Percentiles rank a stretch among this genome's conserved stretches.
Evolutionary conservation across 768 basidiomycete species (phyloP).

Genomic region (Russula griseocarnosa): DNA sequence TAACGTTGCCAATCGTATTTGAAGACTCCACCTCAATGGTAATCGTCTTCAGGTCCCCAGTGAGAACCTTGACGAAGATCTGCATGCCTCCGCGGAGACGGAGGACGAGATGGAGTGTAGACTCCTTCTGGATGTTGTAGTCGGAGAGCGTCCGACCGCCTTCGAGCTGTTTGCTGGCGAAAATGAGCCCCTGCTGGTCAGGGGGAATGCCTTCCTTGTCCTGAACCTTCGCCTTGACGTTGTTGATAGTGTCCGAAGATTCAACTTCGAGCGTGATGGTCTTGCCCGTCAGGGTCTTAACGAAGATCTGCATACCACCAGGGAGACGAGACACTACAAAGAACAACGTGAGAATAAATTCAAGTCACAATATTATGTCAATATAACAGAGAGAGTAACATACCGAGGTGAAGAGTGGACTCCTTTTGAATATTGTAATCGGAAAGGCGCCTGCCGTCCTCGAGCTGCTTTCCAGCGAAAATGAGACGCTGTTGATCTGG

Average conservation of each 20-base stretch:
- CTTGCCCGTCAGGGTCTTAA: conserved; percentile 51
- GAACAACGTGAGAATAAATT: background rate
- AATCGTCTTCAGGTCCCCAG: conserved; percentile 27
- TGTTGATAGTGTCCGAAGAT: conserved; percentile 35
- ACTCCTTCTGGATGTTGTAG: conserved; percentile 36
- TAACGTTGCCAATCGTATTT: conserved; percentile 27
- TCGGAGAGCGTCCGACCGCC: conserved; percentile 36
- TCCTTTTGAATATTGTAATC: conserved; percentile 36
- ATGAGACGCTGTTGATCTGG: conserved; percentile 35
- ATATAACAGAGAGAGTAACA: conserved; percentile 14
- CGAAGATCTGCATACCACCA: conserved; percentile 45
- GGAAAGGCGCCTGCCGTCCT: conserved; percentile 34
- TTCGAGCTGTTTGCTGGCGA: conserved; percentile 35
- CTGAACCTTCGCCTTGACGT: conserved; percentile 35
- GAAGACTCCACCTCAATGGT: conserved; percentile 26
- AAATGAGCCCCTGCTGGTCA: conserved; percentile 35
- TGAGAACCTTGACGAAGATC: conserved; percentile 27
- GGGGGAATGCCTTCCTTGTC: conserved; percentile 36
- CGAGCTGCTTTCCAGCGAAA: conserved; percentile 36
- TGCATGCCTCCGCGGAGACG: conserved; percentile 28
- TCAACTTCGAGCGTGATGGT: conserved; percentile 55
- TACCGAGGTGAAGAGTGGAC: conserved; percentile 34
- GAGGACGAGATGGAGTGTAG: conserved; percentile 32
- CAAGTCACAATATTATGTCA: too few species aligned
- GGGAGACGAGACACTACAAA: conserved; percentile 40